These are phyloP conservation scores for Rhodotorula sp. DNA, from an alignment of 1,284 basidiomycete species.

Conservation along the genomic window DNA sequence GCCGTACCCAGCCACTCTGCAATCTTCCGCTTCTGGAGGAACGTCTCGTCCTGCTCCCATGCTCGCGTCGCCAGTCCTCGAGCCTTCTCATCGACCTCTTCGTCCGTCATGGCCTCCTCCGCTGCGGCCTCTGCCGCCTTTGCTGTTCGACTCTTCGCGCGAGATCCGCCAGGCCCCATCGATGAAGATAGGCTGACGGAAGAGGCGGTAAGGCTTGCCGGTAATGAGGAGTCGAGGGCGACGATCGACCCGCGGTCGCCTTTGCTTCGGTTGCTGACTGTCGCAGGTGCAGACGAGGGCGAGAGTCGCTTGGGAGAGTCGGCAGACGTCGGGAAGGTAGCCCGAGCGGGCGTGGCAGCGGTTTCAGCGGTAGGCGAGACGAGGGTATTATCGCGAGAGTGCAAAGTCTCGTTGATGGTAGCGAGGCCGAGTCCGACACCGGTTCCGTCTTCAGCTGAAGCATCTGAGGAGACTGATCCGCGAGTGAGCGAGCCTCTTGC, in stretches of 20 bases:
- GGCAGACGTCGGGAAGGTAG: not conserved
- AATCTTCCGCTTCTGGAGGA: constrained; percentile 83
- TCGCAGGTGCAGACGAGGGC: not conserved
- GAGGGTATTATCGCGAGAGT: not conserved
- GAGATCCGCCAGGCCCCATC: not conserved
- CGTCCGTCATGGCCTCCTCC: constrained; percentile 6
- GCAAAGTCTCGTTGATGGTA: constrained; percentile 4
- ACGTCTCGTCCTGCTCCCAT: constrained; percentile 82
- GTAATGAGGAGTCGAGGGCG: not conserved
- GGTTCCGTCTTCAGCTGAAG: not conserved
- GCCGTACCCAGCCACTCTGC: constrained; percentile 91
- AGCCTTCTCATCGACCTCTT: constrained; percentile 60
- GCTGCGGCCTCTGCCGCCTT: constrained; percentile 1
- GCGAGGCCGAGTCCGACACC: not conserved
- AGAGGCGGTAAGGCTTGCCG: not conserved
- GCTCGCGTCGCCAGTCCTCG: constrained; percentile 73
- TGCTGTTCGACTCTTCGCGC: not conserved
- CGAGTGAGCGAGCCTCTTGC: not conserved
- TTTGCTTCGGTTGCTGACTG: constrained; percentile 1
- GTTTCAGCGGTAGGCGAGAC: no score
- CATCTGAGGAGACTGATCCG: not conserved
- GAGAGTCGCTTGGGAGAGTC: not conserved
- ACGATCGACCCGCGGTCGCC: constrained; percentile 7
- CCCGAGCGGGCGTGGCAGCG: not conserved
- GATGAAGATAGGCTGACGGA: not conserved